Evolutionary conservation across 2,329 filamentous ascomycete genomes (phyloP), one percentile per base, ranked within the genome.

Genomic region (Venturia pyrina): DNA sequence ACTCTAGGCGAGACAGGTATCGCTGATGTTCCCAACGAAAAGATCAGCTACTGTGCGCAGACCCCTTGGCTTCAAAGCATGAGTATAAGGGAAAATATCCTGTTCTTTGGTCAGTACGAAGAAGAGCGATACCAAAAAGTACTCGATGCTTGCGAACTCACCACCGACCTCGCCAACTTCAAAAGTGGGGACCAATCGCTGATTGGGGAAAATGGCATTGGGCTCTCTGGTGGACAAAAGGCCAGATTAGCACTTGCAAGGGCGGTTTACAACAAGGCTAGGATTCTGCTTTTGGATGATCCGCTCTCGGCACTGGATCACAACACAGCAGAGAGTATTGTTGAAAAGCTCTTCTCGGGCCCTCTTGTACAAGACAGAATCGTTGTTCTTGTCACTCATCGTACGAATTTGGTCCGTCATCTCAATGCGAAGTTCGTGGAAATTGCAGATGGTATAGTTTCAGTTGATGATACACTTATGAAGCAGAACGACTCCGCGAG

Each of bases 391-490:
- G 85, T 86, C n/a, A 89, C 87, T 1, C 87, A 89, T 76, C 82
- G 86, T 1, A 84, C 81, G 0, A 88, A 93, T 68, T 78, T 96
- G 11, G 89, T 91, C 67, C 83, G 85, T n/a, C 81, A 83, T n/a
- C 79, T 92, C 56, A 90, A 91, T 1, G 80, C 87, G 62, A 89
- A 95, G 71, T 82, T 91, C 19, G 77, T 96, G 13, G 85, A 93
- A 65, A 81, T 96, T 11, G 75, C 81, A 0, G 60, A 44, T 28
- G 60, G 60, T 17, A n/a, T 62, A 5, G 43, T 43, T 43, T 65
- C 37, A 11, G 24, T 41, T 40, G 46, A 66, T 15, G 60, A 62
- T 10, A 34, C 32, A 19, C 53, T 59, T 7, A 37, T 59, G 53
- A 67, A 67, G 3, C 53, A 63, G 6, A 69, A 69, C 4, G 63